A percentile compares a stretch with the other conserved stretches of the same genome.
Evolutionary conservation across 2,329 filamentous ascomycete species (phyloP).

Genomic region (Fusarium brevicatenulatum): DNA sequence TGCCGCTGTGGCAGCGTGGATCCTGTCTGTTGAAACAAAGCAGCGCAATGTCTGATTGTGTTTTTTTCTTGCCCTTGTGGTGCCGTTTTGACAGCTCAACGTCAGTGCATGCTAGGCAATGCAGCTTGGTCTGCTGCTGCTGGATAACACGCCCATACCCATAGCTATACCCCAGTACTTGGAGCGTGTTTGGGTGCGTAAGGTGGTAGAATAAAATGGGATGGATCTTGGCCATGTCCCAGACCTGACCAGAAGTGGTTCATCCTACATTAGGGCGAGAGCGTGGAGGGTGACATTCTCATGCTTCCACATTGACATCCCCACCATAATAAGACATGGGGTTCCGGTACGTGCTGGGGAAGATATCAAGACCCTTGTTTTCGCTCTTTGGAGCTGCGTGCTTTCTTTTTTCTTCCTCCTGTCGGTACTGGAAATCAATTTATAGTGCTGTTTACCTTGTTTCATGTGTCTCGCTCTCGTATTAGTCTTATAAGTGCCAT

Average conservation of each 20-base stretch:
- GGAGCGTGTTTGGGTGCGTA: conserved; percentile 30
- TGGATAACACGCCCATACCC: conserved; percentile 17
- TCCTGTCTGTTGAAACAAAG: conserved; percentile 31
- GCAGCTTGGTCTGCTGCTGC: not conserved
- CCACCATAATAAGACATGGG: conserved; percentile 37
- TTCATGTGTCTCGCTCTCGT: conserved; percentile 2
- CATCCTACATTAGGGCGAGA: conserved; percentile 48
- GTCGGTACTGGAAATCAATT: not conserved
- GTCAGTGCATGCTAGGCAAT: conserved; percentile 2
- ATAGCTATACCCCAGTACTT: conserved; percentile 8
- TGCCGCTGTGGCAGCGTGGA: conserved; percentile 36
- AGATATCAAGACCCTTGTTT: conserved; percentile 40
- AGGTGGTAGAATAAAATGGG: conserved; percentile 40
- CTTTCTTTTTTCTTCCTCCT: not conserved
- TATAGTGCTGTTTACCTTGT: not conserved
- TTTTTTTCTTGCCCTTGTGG: not conserved
- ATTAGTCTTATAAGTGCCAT: conserved; percentile 9
- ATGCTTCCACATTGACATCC: conserved; percentile 39
- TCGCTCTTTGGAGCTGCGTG: not conserved
- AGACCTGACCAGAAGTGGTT: conserved; percentile 46
- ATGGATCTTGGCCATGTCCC: conserved; percentile 43
- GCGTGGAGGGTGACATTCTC: conserved; percentile 46
- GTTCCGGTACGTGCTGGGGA: conserved; percentile 35
- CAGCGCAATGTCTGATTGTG: conserved; percentile 1
- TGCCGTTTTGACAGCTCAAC: conserved; percentile 28